Evolutionary conservation across 345 rosid species (phyloP), one percentile per base, ranked within the genome.

Genomic region (Zanthoxylum bungeanum): DNA sequence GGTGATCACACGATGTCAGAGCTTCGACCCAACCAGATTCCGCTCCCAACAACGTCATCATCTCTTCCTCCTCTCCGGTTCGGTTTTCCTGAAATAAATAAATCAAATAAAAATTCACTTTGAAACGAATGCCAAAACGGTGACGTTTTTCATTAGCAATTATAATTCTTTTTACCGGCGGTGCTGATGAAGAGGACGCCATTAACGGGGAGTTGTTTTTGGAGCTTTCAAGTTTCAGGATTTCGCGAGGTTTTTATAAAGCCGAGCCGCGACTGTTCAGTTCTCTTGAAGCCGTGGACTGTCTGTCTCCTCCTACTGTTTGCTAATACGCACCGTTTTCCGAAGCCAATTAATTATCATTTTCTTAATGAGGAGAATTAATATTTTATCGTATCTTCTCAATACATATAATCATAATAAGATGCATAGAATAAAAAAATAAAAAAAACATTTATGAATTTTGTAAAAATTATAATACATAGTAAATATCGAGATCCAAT

Each of bases 11-110:
- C 12, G 82, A 78, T 37, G 91, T 86, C 40, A 85, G 85, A 28
- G 97, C 91, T 71, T 94, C 97, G 0, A 93, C 96, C 98, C 97
- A 93, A 60, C 97, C 98, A 22, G 97, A 88, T 52, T 77, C 96
- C 9, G 88, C 86, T 47, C 97, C 97, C 70, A 69, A 50, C 11
- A 74, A 28, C 62, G 78, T 34, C 62, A 74, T 33, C 62, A 79
- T 34, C 62, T 83, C 85, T 2, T 52, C 71, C 19, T 76, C 88
- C 49, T 72, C 73, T 68, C 72, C 89, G 24, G 71, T 9, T 50
- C 49, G 42, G 36, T 31, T 58, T 57, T 72, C 86, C 91, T 87
- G 50, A 70, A 28, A 53, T 46, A 40, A 17, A 40, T 55, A 19
- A 60, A 10, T 65, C n/a, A 14, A 60, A 66, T 52, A 5, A 0